phyloP scores from a whole-genome alignment of 2,329 filamentous ascomycete genomes.

The Beauveria bassiana region DNA sequence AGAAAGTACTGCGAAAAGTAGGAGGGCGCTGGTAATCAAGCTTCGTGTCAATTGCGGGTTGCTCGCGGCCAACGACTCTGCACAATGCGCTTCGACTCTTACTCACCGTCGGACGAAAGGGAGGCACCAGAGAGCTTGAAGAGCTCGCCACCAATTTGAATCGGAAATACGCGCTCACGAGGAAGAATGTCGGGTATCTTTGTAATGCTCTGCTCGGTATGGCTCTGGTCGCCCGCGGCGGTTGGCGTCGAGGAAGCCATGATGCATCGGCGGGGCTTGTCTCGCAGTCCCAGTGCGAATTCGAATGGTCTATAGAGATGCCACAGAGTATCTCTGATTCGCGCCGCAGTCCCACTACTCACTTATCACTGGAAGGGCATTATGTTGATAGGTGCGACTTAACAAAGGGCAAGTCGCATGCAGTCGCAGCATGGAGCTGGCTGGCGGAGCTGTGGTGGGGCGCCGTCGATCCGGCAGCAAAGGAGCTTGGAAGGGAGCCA shows the following conservation, averaged over 20 bases:
- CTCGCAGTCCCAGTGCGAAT: neutral
- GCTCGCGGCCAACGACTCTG: neutral
- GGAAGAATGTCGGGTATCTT: conserved; percentile 54
- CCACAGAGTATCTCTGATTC: neutral
- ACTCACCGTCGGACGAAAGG: conserved; percentile 63
- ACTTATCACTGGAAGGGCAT: neutral
- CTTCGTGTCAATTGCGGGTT: neutral
- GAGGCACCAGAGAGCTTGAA: conserved; percentile 69
- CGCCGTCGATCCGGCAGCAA: neutral
- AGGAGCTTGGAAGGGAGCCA: neutral
- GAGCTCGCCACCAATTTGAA: conserved; percentile 64
- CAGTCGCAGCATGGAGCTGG: neutral
- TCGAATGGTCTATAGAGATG: neutral
- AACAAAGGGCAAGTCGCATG: neutral
- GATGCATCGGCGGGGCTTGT: neutral
- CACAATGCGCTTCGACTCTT: neutral
- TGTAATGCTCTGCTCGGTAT: conserved; percentile 26
- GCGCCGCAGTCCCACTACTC: neutral
- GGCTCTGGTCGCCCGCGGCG: neutral
- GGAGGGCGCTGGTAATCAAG: conserved; percentile 62
- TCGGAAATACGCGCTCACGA: conserved; percentile 65
- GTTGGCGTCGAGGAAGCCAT: neutral
- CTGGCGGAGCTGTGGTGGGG: conserved; percentile 1
- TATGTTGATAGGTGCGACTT: neutral
- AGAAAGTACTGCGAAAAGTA: conserved; percentile 95